Base-by-base conservation (phyloP, 805 yeast species). In the Yarrowia deformans region DNA sequence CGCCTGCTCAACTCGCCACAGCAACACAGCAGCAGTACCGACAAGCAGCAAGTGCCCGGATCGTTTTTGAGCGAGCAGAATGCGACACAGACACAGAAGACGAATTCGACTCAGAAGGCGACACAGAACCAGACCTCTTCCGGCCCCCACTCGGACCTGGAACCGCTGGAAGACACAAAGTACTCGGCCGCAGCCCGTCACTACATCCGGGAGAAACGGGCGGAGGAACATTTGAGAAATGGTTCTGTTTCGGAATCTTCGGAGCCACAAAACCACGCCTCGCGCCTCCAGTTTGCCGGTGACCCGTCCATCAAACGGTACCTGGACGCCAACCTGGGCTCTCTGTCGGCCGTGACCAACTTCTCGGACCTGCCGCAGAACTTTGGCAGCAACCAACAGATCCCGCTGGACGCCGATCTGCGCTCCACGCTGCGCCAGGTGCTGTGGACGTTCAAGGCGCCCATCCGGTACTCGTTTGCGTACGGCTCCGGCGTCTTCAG, bases 401-500 rank as follows among this genome's bases (percentile, higher is more conserved):
- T 87, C 12, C 74, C 80, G 1, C 80, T 85, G 4, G 85, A 83
- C 61, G 75, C 79, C 16, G 80, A 81, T 19, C 73, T 83, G 71
- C 81, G 85, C 45, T 77, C 76, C 10, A 81, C 83, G 9, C 79
- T 91, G 37, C 76, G 82, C 18, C 76, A 81, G 2, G 82, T 90
- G 2, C 74, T 89, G 46, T 78, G 84, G 78, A 80, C 82, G 56
- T 91, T 91, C 77, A 80, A 86, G 50, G 89, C 94, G 0, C 93
- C 95, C 0, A 85, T 92, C 14, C 81, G 87, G 68, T 90, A 86
- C 74, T 88, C 97, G 0, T 90, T 94, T 79, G 99, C 98, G 0
- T 94, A 94, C 78, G 99, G 99, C 1, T 90, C 97, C 8, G 97
- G 97, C 5, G 97, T 95, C 0, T 90, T 95, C 74, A 83, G 86